phyloP scores from a whole-genome alignment of 2,329 filamentous ascomycete species.

The Pestalotiopsis sp. region DNA sequence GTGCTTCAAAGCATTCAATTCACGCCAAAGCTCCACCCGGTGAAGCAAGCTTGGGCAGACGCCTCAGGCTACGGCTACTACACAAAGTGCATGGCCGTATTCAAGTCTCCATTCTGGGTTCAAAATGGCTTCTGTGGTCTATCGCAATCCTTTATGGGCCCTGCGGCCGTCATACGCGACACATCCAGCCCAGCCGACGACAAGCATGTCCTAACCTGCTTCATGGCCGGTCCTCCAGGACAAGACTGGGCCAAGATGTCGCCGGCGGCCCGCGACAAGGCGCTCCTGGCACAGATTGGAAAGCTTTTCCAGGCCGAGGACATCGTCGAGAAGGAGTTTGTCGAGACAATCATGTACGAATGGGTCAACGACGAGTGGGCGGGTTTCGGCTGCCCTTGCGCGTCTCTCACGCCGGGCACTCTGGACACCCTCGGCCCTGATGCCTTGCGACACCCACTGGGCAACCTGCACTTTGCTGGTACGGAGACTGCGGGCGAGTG shows the following conservation, averaged over 20 bases:
- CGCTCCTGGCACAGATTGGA: slow-evolving; percentile 25
- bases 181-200: slow-evolving; percentile 31
- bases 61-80: slow-evolving; percentile 47
- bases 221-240: slow-evolving; percentile 39
- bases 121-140: slow-evolving; percentile 44
- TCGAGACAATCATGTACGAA: slow-evolving; percentile 34
- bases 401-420: slow-evolving; percentile 38
- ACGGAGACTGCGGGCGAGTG: slow-evolving; percentile 55
- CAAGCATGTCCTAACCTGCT: slow-evolving; percentile 39
- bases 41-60: slow-evolving; percentile 38
- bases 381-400: slow-evolving; percentile 41
- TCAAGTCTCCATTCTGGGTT: slow-evolving; percentile 40
- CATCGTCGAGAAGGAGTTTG: slow-evolving; percentile 22
- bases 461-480: slow-evolving; percentile 53
- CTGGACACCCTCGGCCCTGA: slow-evolving; percentile 28
- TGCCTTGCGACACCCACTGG: slow-evolving; percentile 32
- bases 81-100: slow-evolving; percentile 51
- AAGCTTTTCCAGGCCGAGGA: slow-evolving; percentile 19
- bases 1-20: slow-evolving; percentile 48
- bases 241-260: slow-evolving; percentile 27
- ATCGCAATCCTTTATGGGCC: slow-evolving; percentile 45
- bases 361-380: slow-evolving; percentile 40
- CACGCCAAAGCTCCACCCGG: slow-evolving; percentile 42
- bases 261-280: slow-evolving; percentile 20
- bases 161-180: slow-evolving; percentile 47